Conservation (phyloP, 2,329 filamentous ascomycete genomes). For the Cercospora sojina region DNA sequence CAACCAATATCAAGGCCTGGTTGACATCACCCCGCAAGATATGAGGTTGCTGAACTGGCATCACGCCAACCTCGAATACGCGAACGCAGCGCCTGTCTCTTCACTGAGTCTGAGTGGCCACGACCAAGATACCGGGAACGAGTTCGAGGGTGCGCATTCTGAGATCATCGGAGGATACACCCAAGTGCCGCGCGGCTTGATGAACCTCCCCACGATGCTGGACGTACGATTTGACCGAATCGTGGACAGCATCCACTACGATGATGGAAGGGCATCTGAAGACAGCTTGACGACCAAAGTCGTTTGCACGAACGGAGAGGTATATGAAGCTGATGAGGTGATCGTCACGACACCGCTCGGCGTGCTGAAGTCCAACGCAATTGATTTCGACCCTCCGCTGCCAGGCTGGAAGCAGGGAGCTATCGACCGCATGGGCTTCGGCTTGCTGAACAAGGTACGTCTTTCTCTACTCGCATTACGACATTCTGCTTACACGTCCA, state of each 20-base stretch:
- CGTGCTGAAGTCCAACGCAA: constrained; percentile 77
- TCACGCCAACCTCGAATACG: constrained; percentile 96
- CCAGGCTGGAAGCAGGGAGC: constrained; percentile 80
- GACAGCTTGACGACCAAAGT: constrained; percentile 56
- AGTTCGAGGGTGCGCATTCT: constrained; percentile 92
- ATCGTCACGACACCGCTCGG: constrained; percentile 87
- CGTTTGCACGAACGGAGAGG: constrained; percentile 73
- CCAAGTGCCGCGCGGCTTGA: constrained; percentile 82
- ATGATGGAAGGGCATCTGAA: constrained; percentile 31
- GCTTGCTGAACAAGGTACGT: constrained; percentile 80
- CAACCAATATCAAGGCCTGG: constrained; percentile 76
- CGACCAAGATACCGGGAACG: constrained; percentile 97
- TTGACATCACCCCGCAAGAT: constrained; percentile 82
- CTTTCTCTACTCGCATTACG: neutral
- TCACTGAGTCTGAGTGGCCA: constrained; percentile 85
- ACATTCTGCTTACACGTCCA: constrained; percentile 28
- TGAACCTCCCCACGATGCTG: constrained; percentile 72
- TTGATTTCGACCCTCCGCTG: constrained; percentile 87
- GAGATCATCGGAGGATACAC: constrained; percentile 94
- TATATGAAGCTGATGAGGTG: constrained; percentile 82
- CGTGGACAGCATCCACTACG: constrained; percentile 71
- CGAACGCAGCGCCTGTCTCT: constrained; percentile 85
- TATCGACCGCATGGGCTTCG: constrained; percentile 84
- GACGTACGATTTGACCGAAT: constrained; percentile 72
- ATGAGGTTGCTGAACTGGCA: constrained; percentile 96